Conservation (phyloP, 2,329 filamentous ascomycete genomes). For the Zasmidium angulare region DNA sequence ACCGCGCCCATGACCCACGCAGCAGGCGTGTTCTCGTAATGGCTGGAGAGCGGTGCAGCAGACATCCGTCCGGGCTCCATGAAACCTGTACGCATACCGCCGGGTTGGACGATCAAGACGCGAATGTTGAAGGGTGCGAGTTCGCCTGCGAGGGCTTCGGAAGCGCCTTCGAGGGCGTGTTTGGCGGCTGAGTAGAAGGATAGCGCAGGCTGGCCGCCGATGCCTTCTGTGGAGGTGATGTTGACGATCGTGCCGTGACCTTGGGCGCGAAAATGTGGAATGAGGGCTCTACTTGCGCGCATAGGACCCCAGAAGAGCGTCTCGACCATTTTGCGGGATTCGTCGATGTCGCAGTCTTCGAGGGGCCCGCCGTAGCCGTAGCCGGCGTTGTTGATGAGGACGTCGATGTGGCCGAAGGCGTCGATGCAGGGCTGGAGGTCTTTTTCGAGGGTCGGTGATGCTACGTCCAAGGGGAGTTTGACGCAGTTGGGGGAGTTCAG, state of each 20-base stretch:
- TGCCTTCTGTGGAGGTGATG: neutral
- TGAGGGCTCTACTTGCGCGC: neutral
- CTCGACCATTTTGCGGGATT: neutral
- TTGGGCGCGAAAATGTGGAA: neutral
- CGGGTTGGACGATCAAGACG: neutral
- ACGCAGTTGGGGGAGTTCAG: constrained; percentile 3
- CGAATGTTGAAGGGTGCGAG: neutral
- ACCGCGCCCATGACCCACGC: neutral
- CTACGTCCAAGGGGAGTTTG: constrained; percentile 13
- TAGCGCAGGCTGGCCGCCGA: neutral
- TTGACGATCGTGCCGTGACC: neutral
- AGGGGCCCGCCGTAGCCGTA: constrained; percentile 10
- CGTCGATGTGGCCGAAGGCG: constrained; percentile 13
- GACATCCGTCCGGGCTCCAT: neutral
- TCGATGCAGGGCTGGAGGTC: constrained; percentile 5
- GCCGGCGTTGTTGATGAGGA: constrained; percentile 14
- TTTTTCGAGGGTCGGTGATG: constrained; percentile 1
- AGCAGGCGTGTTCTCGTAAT: neutral
- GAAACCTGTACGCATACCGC: constrained; percentile 1
- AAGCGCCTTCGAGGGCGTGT: neutral
- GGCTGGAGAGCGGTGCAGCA: neutral
- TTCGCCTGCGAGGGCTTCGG: neutral
- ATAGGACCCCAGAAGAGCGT: constrained; percentile 4
- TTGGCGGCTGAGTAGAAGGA: constrained; percentile 3
- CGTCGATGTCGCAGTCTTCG: neutral